These are phyloP conservation scores for Lolium perenne DNA, from an alignment of 176 grass and related monocot species.

Conservation along the genomic window DNA sequence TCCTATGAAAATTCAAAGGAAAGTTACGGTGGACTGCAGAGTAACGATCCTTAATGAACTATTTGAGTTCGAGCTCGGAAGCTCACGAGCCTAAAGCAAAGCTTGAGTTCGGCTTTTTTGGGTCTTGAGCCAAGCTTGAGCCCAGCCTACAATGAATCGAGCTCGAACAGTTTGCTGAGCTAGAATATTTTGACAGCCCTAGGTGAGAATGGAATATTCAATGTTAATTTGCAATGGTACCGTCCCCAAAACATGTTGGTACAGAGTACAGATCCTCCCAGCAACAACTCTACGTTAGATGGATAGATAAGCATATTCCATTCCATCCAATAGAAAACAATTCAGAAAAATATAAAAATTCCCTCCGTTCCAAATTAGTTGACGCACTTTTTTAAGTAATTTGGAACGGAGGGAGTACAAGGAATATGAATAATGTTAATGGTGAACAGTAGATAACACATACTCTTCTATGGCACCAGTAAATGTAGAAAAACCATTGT, in stretches of 20 bases:
- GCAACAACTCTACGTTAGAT: background rate
- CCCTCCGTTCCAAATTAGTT: too few relatives aligned
- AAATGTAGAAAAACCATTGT: constrained; percentile 98
- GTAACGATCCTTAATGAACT: background rate
- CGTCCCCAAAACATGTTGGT: background rate
- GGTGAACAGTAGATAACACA: constrained; percentile 39
- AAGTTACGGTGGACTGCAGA: too few relatives aligned
- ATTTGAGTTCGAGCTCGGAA: background rate
- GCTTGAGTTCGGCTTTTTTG: background rate
- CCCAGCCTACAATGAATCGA: background rate
- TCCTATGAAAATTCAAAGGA: background rate
- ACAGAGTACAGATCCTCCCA: background rate
- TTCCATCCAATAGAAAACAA: constrained; percentile 3
- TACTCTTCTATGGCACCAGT: constrained; percentile 93
- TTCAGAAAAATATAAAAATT: background rate
- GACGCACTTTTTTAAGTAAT: too few relatives aligned
- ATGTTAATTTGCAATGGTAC: background rate
- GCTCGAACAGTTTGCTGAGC: background rate
- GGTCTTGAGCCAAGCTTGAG: background rate
- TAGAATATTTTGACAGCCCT: background rate
- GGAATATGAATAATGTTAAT: background rate
- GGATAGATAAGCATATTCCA: background rate
- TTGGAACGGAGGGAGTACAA: background rate
- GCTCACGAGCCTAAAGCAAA: background rate
- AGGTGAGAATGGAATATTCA: background rate